phyloP scores from a whole-genome alignment of 2,329 filamentous ascomycete genomes.

The Escovopsis sp. region DNA sequence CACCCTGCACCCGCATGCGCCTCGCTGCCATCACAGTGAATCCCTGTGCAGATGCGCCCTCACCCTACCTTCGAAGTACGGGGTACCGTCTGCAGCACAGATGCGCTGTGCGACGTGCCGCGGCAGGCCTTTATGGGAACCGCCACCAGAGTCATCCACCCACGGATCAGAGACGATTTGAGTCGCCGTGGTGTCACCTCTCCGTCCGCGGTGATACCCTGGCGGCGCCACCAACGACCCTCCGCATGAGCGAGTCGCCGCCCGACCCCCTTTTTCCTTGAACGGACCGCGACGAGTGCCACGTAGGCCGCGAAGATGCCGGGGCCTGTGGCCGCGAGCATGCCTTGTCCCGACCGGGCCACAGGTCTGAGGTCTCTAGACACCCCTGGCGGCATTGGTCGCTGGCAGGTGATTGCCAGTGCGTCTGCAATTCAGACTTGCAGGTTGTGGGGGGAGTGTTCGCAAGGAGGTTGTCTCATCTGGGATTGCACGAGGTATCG shows the following conservation, averaged over 20 bases:
- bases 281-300: slow-evolving; percentile 6
- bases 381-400: too few species aligned
- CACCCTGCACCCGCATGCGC: slow-evolving; percentile 6
- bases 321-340: too few species aligned
- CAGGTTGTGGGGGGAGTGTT: too few species aligned
- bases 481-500: too few species aligned
- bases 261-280: slow-evolving; percentile 6
- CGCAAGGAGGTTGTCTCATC: too few species aligned
- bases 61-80: not conserved
- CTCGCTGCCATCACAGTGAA: slow-evolving; percentile 6
- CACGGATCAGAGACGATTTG: not conserved
- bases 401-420: too few species aligned
- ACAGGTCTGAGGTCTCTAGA: too few species aligned
- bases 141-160: not conserved
- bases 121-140: slow-evolving; percentile 1
- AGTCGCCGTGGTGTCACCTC: not conserved
- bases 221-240: slow-evolving; percentile 6
- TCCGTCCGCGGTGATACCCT: not conserved
- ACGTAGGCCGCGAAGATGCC: slow-evolving; percentile 5
- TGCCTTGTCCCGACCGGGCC: too few species aligned
- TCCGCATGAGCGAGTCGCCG: slow-evolving; percentile 3
- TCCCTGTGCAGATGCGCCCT: slow-evolving; percentile 7
- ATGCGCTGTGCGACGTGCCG: not conserved
- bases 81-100: too few species aligned
- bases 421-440: too few species aligned